phyloP scores from a whole-genome alignment of 2,329 filamentous ascomycete species.

The Diaporthe humulicola region DNA sequence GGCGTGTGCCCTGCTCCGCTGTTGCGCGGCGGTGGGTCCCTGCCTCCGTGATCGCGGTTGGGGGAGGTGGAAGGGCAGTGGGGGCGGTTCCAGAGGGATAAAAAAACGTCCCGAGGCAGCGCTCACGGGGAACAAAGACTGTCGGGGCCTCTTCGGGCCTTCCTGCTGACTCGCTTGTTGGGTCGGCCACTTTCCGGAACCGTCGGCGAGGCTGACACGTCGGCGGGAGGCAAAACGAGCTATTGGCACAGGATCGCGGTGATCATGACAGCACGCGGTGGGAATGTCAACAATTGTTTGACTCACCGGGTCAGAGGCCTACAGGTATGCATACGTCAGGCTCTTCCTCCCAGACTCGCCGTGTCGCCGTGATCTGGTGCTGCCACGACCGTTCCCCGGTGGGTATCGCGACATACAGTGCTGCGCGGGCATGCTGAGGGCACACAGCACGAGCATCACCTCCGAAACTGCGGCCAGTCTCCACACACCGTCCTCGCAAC shows the following conservation, averaged over 20 bases:
- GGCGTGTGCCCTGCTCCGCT: conserved; percentile 17
- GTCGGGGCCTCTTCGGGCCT: conserved; percentile 30
- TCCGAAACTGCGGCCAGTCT: background rate
- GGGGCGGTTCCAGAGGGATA: background rate
- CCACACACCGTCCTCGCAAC: background rate
- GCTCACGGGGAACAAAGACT: background rate
- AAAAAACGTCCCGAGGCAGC: background rate
- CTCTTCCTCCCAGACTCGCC: background rate
- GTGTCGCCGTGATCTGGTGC: background rate
- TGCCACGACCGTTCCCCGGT: background rate
- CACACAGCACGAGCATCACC: background rate
- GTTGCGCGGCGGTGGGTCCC: background rate
- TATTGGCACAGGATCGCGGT: background rate
- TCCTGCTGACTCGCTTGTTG: conserved; percentile 30
- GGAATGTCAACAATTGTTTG: background rate
- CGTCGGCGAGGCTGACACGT: conserved; percentile 12
- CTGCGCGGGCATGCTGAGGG: background rate
- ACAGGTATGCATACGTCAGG: background rate
- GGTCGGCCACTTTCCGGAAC: conserved; percentile 34
- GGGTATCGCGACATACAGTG: background rate
- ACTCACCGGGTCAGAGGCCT: background rate
- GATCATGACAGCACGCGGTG: background rate
- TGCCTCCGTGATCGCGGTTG: conserved; percentile 27
- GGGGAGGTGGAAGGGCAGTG: background rate
- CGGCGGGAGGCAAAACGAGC: background rate